Evolutionary conservation across 768 basidiomycete genomes (phyloP).

Genomic region (Ramaria rubella): DNA sequence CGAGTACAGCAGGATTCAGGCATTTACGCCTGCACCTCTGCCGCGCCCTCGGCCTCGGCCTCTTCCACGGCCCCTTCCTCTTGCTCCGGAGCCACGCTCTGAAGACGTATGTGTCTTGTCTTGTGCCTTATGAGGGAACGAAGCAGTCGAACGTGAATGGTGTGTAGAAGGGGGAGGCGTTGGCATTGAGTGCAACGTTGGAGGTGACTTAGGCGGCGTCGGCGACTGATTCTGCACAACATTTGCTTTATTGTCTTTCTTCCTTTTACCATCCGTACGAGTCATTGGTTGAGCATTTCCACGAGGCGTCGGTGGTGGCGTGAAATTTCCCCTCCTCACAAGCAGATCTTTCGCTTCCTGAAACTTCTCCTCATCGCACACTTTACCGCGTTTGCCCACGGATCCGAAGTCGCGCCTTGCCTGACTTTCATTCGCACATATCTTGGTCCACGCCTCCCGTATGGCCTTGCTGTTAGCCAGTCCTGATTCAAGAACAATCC

Average conservation of each 20-base stretch:
- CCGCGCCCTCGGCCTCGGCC: constrained; percentile 35
- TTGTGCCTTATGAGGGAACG: constrained; percentile 8
- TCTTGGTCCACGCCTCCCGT: constrained; percentile 42
- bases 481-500: constrained; percentile 54
- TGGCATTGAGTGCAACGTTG: not conserved
- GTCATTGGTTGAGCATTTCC: not conserved
- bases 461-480: constrained; percentile 46
- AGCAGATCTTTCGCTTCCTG: constrained; percentile 49
- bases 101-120: constrained; percentile 10
- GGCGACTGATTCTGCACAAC: not conserved
- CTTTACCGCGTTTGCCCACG: constrained; percentile 17
- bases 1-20: no score
- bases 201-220: not conserved
- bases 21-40: constrained; percentile 18
- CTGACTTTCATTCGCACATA: constrained; percentile 33
- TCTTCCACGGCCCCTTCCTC: constrained; percentile 33
- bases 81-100: constrained; percentile 26
- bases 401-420: not conserved
- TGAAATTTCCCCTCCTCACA: constrained; percentile 44
- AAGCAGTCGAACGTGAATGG: constrained; percentile 14
- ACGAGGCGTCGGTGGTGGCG: constrained; percentile 35
- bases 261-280: not conserved
- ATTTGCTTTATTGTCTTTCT: not conserved
- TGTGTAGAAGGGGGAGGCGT: constrained; percentile 13
- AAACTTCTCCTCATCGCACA: constrained; percentile 28